A percentile compares a stretch with the other conserved stretches of the same genome.
phyloP scores from a whole-genome alignment of 495 filamentous ascomycete species.

The Aspergillus coremiiformis region DNA sequence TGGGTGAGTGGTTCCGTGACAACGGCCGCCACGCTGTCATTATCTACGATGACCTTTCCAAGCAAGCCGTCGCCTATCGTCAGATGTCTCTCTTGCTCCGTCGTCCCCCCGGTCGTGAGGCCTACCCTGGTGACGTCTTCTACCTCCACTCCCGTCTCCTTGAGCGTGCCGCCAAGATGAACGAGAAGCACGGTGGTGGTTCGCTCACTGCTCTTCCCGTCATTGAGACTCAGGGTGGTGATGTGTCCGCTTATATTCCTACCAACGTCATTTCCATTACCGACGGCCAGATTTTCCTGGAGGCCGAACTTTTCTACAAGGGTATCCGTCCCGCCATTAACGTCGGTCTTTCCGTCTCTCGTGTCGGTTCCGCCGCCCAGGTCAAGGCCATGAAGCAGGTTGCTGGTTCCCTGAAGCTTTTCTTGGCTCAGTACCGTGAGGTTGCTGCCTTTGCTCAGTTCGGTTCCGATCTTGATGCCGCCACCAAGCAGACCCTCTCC shows the following conservation, averaged over 20 bases:
- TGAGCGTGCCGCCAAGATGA: conserved; percentile 99
- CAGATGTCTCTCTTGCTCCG: conserved; percentile 99
- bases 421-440: conserved; percentile 99
- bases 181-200: conserved; percentile 88
- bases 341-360: conserved; percentile 99
- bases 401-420: conserved; percentile 98
- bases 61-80: conserved; percentile 99
- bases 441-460: conserved; percentile 99
- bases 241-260: conserved; percentile 99
- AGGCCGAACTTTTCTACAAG: conserved; percentile 99
- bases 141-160: conserved; percentile 99
- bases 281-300: conserved; percentile 99
- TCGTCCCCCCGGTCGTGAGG: conserved; percentile 99
- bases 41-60: conserved; percentile 94
- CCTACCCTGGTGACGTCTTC: conserved; percentile 99
- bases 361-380: conserved; percentile 98
- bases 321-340: conserved; percentile 99
- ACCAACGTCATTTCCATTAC: conserved; percentile 99
- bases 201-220: conserved; percentile 96
- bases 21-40: conserved; percentile 88
- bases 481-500: conserved; percentile 96
- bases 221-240: conserved; percentile 99
- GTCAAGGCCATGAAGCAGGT: conserved; percentile 99
- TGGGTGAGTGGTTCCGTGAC: conserved; percentile 88
- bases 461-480: conserved; percentile 98